Evolutionary conservation across 208 protist species (phyloP).

Genomic region (Leishmania tropica): DNA sequence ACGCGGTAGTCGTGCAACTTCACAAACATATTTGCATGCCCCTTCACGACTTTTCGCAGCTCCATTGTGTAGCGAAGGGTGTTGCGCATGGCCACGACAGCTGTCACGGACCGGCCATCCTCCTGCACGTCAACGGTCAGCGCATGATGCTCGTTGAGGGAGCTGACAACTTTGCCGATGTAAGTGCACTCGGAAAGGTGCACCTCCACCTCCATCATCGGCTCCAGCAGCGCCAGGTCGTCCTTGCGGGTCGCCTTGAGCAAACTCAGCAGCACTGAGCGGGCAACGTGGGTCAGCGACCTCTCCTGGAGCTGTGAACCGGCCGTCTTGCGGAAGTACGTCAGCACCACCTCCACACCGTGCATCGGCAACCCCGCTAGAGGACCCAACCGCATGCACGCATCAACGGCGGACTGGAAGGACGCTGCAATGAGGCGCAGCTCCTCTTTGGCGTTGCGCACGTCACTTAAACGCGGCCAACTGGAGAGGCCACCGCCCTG

Average conservation of each 20-base stretch:
- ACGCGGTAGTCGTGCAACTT: slow-evolving; percentile 75
- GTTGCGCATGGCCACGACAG: slow-evolving; percentile 83
- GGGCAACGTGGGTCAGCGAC: slow-evolving; percentile 47
- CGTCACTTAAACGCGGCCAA: slow-evolving; percentile 23
- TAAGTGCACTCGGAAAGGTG: slow-evolving; percentile 77
- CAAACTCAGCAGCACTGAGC: slow-evolving; percentile 49
- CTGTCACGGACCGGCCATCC: slow-evolving; percentile 74
- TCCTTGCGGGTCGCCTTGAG: slow-evolving; percentile 38
- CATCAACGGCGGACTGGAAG: slow-evolving; percentile 53
- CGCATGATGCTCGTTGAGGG: slow-evolving; percentile 80
- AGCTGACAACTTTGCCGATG: slow-evolving; percentile 74
- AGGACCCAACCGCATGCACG: slow-evolving; percentile 70
- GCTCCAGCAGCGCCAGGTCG: slow-evolving; percentile 70
- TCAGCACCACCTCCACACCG: slow-evolving; percentile 70
- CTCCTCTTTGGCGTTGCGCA: slow-evolving; percentile 59
- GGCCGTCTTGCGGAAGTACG: slow-evolving; percentile 51
- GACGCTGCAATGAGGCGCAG: slow-evolving; percentile 26
- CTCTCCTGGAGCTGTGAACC: slow-evolving; percentile 53
- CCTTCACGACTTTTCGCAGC: slow-evolving; percentile 86
- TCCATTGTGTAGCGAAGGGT: slow-evolving; percentile 87
- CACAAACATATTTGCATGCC: slow-evolving; percentile 82
- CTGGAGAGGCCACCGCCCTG: slow-evolving; percentile 11
- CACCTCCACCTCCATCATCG: slow-evolving; percentile 90
- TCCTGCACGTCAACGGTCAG: slow-evolving; percentile 82
- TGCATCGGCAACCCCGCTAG: slow-evolving; percentile 76